Conservation (phyloP, 2,329 filamentous ascomycete species). For the Alternaria postmessia region DNA sequence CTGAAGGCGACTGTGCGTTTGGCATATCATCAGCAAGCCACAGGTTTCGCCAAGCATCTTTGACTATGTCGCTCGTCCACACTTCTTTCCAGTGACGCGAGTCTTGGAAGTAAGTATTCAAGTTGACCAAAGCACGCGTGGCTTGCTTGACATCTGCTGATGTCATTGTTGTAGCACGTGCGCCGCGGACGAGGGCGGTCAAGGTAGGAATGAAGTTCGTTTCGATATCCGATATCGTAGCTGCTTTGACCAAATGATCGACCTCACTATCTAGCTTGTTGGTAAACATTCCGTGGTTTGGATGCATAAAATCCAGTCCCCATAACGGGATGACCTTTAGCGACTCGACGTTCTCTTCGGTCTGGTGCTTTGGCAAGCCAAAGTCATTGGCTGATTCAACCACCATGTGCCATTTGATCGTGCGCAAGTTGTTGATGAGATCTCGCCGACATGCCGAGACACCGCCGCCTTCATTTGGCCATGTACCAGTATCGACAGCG, state of each 20-base stretch:
- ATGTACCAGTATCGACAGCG: constrained; percentile 54
- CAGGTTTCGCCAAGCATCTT: constrained; percentile 56
- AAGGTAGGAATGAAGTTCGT: constrained; percentile 53
- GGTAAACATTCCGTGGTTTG: constrained; percentile 53
- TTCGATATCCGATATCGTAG: constrained; percentile 49
- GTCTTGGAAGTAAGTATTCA: constrained; percentile 57
- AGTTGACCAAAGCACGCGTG: constrained; percentile 52
- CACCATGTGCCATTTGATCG: constrained; percentile 55
- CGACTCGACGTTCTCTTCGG: constrained; percentile 54
- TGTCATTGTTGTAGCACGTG: constrained; percentile 50
- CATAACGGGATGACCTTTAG: constrained; percentile 54
- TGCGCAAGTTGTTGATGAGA: constrained; percentile 54
- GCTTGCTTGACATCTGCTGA: constrained; percentile 51
- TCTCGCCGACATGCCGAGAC: constrained; percentile 54
- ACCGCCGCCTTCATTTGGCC: constrained; percentile 55
- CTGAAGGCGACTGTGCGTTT: constrained; percentile 51
- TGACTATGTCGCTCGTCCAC: constrained; percentile 58
- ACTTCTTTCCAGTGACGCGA: constrained; percentile 57
- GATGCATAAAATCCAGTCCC: constrained; percentile 54
- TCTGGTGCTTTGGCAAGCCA: constrained; percentile 54
- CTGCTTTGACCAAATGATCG: constrained; percentile 46
- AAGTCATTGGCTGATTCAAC: constrained; percentile 55
- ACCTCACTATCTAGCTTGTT: constrained; percentile 54
- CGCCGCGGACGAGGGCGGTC: constrained; percentile 52
- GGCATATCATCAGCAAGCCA: constrained; percentile 57